Conservation (phyloP, 441 rosid genomes). For the Eutrema salsugineum region DNA sequence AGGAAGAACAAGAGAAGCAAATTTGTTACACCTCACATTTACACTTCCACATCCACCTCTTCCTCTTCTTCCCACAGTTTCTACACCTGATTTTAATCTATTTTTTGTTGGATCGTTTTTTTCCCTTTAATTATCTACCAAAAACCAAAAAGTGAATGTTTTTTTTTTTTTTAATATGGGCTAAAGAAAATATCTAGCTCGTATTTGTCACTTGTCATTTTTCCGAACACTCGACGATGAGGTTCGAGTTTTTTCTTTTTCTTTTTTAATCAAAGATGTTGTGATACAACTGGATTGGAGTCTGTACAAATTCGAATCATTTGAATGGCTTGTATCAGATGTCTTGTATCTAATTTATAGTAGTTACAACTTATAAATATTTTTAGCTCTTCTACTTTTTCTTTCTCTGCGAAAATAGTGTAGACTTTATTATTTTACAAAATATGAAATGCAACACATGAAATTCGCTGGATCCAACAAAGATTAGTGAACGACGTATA, state of each 20-base stretch:
- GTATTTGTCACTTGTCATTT: background rate
- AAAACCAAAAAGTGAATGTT: background rate
- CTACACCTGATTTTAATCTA: background rate
- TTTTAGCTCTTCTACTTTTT: too few species aligned
- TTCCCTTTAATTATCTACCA: background rate
- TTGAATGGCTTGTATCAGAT: background rate
- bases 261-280: background rate
- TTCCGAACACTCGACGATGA: conserved; percentile 21
- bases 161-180: background rate
- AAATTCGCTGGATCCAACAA: background rate
- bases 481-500: background rate
- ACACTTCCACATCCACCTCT: background rate
- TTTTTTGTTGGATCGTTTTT: background rate
- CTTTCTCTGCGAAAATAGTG: too few species aligned
- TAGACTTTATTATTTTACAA: background rate
- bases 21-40: background rate
- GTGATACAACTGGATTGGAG: too few species aligned
- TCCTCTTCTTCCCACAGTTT: conserved; percentile 24
- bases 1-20: conserved; percentile 27
- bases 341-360: too few species aligned
- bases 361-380: too few species aligned
- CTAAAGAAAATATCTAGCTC: background rate
- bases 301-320: background rate
- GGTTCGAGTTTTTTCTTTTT: conserved; percentile 7
- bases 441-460: background rate